Percentiles rank a stretch among this genome's conserved stretches.
These are phyloP conservation scores for Dentipellis sp. DNA, from an alignment of 768 basidiomycete genomes.

Conservation along the genomic window DNA sequence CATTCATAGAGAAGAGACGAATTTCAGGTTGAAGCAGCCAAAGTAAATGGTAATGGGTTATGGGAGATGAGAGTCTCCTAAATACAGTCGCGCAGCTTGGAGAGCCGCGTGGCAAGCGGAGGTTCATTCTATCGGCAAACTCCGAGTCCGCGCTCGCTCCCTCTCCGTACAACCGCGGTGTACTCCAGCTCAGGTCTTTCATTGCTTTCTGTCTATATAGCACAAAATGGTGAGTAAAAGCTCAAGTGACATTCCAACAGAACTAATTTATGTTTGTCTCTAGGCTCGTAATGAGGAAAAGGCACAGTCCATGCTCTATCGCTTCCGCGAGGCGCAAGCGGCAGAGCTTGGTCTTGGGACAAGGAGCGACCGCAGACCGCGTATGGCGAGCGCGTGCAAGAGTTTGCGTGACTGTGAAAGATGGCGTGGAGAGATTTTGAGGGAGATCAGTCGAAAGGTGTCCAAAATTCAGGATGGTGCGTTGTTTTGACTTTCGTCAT, in stretches of 20 bases:
- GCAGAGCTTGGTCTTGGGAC: conserved; percentile 90
- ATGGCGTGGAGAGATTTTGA: conserved; percentile 91
- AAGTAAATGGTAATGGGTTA: no score
- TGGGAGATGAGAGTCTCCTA: no score
- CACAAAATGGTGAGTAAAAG: neutral
- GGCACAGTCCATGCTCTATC: conserved; percentile 90
- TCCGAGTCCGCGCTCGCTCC: neutral
- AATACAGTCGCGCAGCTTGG: no score
- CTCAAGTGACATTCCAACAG: no score
- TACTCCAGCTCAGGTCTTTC: neutral
- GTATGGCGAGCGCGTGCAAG: conserved; percentile 89
- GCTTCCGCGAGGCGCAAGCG: conserved; percentile 94
- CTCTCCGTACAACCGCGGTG: neutral
- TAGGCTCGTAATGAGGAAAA: conserved; percentile 98
- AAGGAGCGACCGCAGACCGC: conserved; percentile 75
- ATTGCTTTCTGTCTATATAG: neutral
- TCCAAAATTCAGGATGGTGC: conserved; percentile 94
- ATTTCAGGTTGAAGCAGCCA: no score
- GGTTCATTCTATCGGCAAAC: neutral
- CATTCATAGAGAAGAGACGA: no score
- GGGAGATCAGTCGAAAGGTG: conserved; percentile 93
- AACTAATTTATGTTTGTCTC: neutral
- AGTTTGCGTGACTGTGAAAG: conserved; percentile 89
- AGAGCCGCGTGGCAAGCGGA: neutral
- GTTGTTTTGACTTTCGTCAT: conserved; percentile 17